Conservation (phyloP, 73 alveolate genomes). For the Paramecium caudatum region DNA sequence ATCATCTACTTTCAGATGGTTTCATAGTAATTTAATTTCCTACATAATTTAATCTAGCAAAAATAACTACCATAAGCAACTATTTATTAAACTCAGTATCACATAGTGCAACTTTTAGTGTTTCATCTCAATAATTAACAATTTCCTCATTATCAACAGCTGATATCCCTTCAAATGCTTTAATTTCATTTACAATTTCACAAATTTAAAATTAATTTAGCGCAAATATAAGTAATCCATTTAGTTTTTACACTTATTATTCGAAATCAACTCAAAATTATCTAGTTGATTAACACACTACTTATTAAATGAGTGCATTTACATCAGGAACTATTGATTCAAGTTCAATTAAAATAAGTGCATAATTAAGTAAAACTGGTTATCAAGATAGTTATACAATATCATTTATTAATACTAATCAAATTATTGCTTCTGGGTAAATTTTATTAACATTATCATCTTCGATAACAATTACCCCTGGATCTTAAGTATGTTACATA, state of each 20-base stretch:
- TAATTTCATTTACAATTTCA: neutral
- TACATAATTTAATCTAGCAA: neutral
- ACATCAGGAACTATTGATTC: constrained; percentile 1
- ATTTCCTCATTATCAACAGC: neutral
- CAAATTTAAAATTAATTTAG: constrained; percentile 27
- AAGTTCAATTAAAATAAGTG: neutral
- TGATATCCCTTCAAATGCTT: neutral
- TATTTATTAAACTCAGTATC: neutral
- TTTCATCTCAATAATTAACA: neutral
- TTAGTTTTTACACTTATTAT: neutral
- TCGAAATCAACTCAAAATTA: neutral
- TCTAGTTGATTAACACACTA: constrained; percentile 27
- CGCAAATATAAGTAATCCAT: neutral
- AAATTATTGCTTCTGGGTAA: neutral
- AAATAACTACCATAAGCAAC: neutral
- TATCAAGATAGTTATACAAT: neutral
- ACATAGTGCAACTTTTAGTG: neutral
- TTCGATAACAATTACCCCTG: neutral
- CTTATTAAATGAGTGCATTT: constrained; percentile 21
- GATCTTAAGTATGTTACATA: neutral
- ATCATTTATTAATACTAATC: neutral
- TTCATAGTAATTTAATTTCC: neutral
- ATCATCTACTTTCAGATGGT: neutral
- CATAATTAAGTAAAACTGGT: neutral
- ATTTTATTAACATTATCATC: neutral